Evolutionary conservation across 139 green algal genomes (phyloP), one percentile per base, ranked within the genome.

Genomic region (Chlorella sp.): DNA sequence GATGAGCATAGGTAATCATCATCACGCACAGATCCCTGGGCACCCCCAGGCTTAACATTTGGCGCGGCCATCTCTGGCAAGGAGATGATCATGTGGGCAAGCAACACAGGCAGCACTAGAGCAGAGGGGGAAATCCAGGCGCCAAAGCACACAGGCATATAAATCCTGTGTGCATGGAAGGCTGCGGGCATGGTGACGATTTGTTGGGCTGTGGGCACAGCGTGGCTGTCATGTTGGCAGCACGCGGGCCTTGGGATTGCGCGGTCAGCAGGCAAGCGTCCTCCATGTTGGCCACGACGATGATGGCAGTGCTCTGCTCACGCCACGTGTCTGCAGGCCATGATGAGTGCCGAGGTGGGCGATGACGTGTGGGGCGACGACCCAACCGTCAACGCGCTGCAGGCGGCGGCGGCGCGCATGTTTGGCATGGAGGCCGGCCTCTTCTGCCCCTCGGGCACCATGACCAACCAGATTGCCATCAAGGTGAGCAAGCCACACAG

Each of bases 361-460:
- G 91, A 96, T 74, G 91, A 96, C 75, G 89, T 94, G 1, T 89
- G 87, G 64, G 87, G 88, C 2, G 89, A 92, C 29, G 91, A 96
- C 73, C 84, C 84, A 17, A 90, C 84, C 1, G 75, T 92, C 20
- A 87, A 87, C 51, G 29, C 71, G 61, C 72, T 95, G 33, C 79
- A 93, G 79, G 70, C 27, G 5, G 22, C 24, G 62, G 81, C 84
- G 29, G 89, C 89, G 2, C 17, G 71, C 23, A 36, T 88, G 68
- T 86, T 92, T 62, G 89, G 89, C 31, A 90, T 88, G 62, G 89
- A 93, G 66, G 86, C 89, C 1, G 89, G 75, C 6, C 72, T 96
- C 62, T 92, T 91, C 50, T 87, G 89, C 36, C 81, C 87, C n/a
- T 82, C 75, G 0, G 90, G 90, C 3, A 96, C 88, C 30, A 91